A percentile compares a stretch with the other conserved stretches of the same genome.
phyloP scores from a whole-genome alignment of 768 basidiomycete genomes.

The Phylloporus rhodoxanthus region DNA sequence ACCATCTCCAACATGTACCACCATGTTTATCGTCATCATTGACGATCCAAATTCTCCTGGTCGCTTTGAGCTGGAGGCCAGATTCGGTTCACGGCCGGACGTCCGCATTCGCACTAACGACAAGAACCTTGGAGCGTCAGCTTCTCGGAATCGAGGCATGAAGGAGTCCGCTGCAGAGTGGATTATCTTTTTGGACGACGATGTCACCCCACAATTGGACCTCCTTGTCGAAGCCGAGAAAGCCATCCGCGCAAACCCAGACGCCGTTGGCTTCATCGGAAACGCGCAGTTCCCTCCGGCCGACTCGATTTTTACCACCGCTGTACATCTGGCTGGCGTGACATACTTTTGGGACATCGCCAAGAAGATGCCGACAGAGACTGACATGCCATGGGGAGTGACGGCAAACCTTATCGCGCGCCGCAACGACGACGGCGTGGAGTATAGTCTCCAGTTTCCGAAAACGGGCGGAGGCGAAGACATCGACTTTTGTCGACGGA shows the following conservation, averaged over 20 bases:
- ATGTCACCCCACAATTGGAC: constrained; percentile 39
- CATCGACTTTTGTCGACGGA: constrained; percentile 51
- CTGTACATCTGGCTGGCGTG: constrained; percentile 50
- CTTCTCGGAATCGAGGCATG: constrained; percentile 51
- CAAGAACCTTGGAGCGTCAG: constrained; percentile 46
- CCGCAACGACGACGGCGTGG: constrained; percentile 40
- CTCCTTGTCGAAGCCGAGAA: constrained; percentile 44
- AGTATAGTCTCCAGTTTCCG: constrained; percentile 45
- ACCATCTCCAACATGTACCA: constrained; percentile 37
- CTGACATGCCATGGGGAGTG: constrained; percentile 57
- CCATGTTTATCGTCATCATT: constrained; percentile 55
- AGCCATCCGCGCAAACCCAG: constrained; percentile 40
- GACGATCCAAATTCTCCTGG: constrained; percentile 45
- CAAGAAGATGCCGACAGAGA: constrained; percentile 34
- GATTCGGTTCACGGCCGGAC: constrained; percentile 40
- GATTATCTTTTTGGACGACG: constrained; percentile 59
- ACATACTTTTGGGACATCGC: constrained; percentile 63
- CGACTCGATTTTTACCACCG: constrained; percentile 44
- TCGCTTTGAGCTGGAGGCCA: constrained; percentile 34
- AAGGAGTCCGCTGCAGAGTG: constrained; percentile 52
- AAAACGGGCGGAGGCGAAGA: constrained; percentile 64
- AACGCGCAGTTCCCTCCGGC: constrained; percentile 45
- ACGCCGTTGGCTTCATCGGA: constrained; percentile 53
- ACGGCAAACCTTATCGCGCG: constrained; percentile 54
- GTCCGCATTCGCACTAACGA: constrained; percentile 50